Conservation (phyloP, 805 yeast genomes). For the Jamesozyma piceae region DNA sequence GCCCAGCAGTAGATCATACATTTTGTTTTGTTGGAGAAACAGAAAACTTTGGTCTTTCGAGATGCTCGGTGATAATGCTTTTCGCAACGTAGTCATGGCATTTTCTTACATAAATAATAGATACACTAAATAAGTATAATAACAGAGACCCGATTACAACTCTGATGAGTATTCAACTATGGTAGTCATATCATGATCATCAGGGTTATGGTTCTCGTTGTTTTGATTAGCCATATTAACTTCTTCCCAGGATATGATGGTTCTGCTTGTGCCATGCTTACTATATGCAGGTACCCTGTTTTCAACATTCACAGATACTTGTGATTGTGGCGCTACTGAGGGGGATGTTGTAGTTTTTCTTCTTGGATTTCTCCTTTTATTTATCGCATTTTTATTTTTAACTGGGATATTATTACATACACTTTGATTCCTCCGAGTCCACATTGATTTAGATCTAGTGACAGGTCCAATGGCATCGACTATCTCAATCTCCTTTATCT, state of each 20-base stretch:
- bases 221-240: conserved; percentile 3
- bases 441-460: conserved; percentile 10
- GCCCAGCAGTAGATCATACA: neutral
- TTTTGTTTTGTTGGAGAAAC: neutral
- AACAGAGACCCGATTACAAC: neutral
- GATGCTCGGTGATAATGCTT: neutral
- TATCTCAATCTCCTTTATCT: neutral
- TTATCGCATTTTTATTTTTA: no score
- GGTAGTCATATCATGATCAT: neutral
- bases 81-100: no score
- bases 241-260: conserved; percentile 28
- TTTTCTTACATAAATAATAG: no score
- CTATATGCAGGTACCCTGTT: neutral
- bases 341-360: neutral
- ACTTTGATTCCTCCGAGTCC: neutral
- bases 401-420: neutral
- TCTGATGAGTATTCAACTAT: conserved; percentile 5
- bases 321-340: no score
- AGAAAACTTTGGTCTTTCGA: neutral
- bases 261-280: conserved; percentile 7
- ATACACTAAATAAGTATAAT: no score
- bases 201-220: neutral
- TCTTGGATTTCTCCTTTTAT: neutral
- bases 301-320: no score
- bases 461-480: conserved; percentile 3